A percentile compares a stretch with the other conserved stretches of the same genome.
Evolutionary conservation across 2,329 filamentous ascomycete species (phyloP).

Genomic region (Myriangium duriaei): DNA sequence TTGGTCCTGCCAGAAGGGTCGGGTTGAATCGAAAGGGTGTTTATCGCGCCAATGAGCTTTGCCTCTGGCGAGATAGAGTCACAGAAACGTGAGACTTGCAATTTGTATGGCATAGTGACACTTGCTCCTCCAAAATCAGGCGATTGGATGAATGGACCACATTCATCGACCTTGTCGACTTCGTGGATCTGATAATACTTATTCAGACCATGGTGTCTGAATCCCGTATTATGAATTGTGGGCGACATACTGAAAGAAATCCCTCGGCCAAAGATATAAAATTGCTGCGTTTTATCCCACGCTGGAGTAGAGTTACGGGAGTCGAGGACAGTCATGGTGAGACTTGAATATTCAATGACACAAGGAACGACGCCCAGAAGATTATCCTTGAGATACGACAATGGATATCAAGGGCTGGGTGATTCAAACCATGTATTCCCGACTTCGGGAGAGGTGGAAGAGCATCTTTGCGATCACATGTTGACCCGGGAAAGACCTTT

Average conservation of each 20-base stretch:
- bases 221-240: conserved; percentile 42
- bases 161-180: conserved; percentile 32
- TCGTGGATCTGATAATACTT: conserved; percentile 41
- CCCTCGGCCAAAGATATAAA: conserved; percentile 45
- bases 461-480: too few species aligned
- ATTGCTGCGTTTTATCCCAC: too few species aligned
- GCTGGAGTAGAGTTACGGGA: too few species aligned
- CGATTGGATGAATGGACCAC: conserved; percentile 38
- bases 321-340: too few species aligned
- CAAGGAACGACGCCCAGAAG: too few species aligned
- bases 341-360: too few species aligned
- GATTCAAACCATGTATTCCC: too few species aligned
- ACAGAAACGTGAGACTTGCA: conserved; percentile 59
- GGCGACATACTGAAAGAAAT: conserved; percentile 46
- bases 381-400: too few species aligned
- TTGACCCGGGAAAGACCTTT: too few species aligned
- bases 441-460: too few species aligned
- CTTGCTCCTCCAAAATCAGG: conserved; percentile 48
- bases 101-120: conserved; percentile 77
- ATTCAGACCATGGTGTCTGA: conserved; percentile 36
- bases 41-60: conserved; percentile 61
- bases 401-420: too few species aligned
- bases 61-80: conserved; percentile 63
- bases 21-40: conserved; percentile 61
- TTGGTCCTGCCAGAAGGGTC: conserved; percentile 35